These are phyloP conservation scores for Poronia punctata DNA, from an alignment of 495 filamentous ascomycete species.

Conservation along the genomic window DNA sequence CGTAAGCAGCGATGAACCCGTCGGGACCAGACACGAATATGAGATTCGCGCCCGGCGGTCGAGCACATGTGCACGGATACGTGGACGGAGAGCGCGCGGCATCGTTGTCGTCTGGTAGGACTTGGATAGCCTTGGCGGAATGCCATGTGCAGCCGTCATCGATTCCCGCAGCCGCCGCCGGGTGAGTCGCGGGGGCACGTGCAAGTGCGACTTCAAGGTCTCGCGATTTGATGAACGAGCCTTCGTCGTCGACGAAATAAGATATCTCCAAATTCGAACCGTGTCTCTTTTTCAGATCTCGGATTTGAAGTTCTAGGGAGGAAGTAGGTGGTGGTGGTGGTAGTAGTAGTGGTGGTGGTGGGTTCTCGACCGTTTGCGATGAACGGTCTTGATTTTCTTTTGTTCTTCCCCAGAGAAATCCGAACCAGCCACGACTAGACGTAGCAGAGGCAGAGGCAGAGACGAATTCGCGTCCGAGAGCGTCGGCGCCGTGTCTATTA, in stretches of 20 bases:
- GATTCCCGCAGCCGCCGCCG: neutral
- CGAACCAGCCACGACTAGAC: slow-evolving; percentile 3
- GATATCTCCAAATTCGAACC: slow-evolving; percentile 51
- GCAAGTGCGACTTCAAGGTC: slow-evolving; percentile 30
- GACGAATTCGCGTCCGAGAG: slow-evolving; percentile 13
- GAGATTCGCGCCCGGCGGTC: slow-evolving; percentile 39
- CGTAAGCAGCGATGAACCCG: slow-evolving; percentile 75
- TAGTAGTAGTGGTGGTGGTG: too few relatives aligned
- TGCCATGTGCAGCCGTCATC: slow-evolving; percentile 21
- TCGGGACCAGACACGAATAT: slow-evolving; percentile 82
- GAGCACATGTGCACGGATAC: neutral
- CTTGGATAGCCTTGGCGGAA: slow-evolving; percentile 9
- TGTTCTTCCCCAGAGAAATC: slow-evolving; percentile 13
- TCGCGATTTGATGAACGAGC: slow-evolving; percentile 50
- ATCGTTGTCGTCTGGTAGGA: slow-evolving; percentile 19
- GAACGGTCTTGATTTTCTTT: slow-evolving; percentile 5
- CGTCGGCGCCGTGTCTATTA: slow-evolving; percentile 33
- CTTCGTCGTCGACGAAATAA: slow-evolving; percentile 76
- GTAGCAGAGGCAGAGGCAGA: too few relatives aligned
- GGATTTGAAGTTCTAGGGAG: slow-evolving; percentile 55
- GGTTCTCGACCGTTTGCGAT: too few relatives aligned
- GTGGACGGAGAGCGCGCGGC: slow-evolving; percentile 12
- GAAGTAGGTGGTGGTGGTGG: too few relatives aligned
- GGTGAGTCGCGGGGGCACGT: neutral
- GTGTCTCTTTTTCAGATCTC: slow-evolving; percentile 48